phyloP scores from a whole-genome alignment of 352 stramenopile genomes.

The Pythium aphanidermatum region DNA sequence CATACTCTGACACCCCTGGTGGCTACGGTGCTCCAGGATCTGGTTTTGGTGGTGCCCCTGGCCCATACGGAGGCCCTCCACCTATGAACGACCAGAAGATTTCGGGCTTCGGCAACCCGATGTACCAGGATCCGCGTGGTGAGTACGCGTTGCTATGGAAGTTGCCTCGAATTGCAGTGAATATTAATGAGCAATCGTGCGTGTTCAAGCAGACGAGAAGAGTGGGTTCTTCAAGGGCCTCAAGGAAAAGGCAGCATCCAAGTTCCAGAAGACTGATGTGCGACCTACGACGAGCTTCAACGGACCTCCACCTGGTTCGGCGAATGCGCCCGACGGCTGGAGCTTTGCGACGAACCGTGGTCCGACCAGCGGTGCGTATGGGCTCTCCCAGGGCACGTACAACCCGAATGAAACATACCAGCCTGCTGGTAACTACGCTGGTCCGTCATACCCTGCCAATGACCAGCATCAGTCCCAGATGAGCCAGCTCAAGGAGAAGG shows the following conservation, averaged over 20 bases:
- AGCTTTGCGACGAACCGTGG: conserved; percentile 80
- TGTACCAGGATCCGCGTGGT: conserved; percentile 89
- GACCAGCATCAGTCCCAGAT: conserved; percentile 59
- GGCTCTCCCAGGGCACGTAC: conserved; percentile 44
- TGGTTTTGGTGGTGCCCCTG: conserved; percentile 32
- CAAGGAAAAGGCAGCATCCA: conserved; percentile 80
- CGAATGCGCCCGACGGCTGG: conserved; percentile 76
- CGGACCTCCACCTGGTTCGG: conserved; percentile 53
- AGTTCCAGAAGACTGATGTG: conserved; percentile 63
- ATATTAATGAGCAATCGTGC: too few species aligned
- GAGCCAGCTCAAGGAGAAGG: conserved; percentile 69
- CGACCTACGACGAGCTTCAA: conserved; percentile 37
- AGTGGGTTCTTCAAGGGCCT: conserved; percentile 79
- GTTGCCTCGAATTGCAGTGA: too few species aligned
- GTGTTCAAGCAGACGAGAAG: conserved; percentile 82
- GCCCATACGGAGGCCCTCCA: conserved; percentile 35
- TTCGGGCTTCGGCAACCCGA: conserved; percentile 93
- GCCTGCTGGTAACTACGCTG: conserved; percentile 49
- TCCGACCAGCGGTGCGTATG: conserved; percentile 70
- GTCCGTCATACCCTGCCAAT: conserved; percentile 25
- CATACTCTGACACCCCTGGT: conserved; percentile 21
- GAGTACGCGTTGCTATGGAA: too few species aligned
- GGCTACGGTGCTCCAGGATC: conserved; percentile 17
- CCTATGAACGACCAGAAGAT: conserved; percentile 80
- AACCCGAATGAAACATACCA: conserved; percentile 80